Percentiles rank a stretch among this genome's conserved stretches.
Conservation (phyloP, 495 filamentous ascomycete genomes). For the Hypoxylon crocopeplum region DNA sequence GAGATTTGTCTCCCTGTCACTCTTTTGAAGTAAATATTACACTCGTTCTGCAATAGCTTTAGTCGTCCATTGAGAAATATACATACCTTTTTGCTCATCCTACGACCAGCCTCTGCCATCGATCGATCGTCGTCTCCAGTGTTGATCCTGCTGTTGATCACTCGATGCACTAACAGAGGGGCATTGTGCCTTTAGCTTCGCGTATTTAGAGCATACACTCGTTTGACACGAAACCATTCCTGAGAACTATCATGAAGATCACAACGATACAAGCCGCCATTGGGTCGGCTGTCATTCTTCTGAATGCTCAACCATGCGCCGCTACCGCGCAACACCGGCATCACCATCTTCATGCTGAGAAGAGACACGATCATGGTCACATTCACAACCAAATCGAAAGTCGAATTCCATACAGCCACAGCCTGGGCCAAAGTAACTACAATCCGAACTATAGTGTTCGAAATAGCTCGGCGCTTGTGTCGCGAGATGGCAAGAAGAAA, state of each 20-base stretch:
- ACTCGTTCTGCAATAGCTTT: too few species aligned
- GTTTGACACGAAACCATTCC: constrained; percentile 27
- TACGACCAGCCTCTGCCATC: constrained; percentile 6
- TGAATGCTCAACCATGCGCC: constrained; percentile 43
- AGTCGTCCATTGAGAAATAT: too few species aligned
- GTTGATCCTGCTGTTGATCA: constrained; percentile 35
- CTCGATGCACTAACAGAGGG: constrained; percentile 23
- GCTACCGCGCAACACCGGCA: constrained; percentile 44
- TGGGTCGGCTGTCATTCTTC: constrained; percentile 54
- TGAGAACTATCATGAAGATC: constrained; percentile 51
- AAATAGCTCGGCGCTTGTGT: constrained; percentile 33
- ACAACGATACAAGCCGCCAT: constrained; percentile 55
- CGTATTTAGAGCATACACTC: constrained; percentile 16
- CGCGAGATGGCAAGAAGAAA: constrained; percentile 49
- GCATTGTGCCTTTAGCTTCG: constrained; percentile 14
- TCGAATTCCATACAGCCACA: constrained; percentile 2
- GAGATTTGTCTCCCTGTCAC: constrained; percentile 31
- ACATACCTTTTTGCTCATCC: constrained; percentile 12
- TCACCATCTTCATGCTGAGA: constrained; percentile 44
- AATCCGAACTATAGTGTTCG: constrained; percentile 34
- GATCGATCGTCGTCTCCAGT: constrained; percentile 27
- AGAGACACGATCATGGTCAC: constrained; percentile 32
- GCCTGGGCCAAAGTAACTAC: too few species aligned
- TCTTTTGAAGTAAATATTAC: constrained; percentile 31
- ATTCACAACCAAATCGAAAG: constrained; percentile 21